These are phyloP conservation scores for Conticribra weissflogii DNA, from an alignment of 108 stramenopile species.

Conservation along the genomic window DNA sequence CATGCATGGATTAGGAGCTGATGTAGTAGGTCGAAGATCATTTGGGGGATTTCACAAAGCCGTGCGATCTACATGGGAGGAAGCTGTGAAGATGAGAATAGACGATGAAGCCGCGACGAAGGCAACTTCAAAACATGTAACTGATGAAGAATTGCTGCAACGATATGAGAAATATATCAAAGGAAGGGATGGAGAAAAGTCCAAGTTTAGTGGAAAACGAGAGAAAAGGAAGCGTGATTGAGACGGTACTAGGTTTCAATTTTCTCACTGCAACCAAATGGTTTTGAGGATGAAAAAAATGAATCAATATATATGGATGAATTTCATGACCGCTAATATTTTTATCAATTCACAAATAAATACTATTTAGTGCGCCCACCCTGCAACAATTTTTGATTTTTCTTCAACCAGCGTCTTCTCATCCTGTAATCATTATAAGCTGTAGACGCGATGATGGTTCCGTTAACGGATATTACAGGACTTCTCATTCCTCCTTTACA, in stretches of 20 bases:
- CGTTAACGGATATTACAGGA: conserved; percentile 72
- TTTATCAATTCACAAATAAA: no score
- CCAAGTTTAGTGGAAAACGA: conserved; percentile 10
- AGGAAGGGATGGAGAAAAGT: conserved; percentile 24
- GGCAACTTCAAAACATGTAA: conserved; percentile 39
- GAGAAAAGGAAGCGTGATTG: conserved; percentile 27
- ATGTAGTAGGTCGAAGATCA: conserved; percentile 76
- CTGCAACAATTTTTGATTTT: conserved; percentile 62
- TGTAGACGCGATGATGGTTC: conserved; percentile 55
- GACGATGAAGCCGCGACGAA: conserved; percentile 29
- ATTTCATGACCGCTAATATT: no score
- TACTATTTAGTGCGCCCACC: conserved; percentile 62
- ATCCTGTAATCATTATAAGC: conserved; percentile 73
- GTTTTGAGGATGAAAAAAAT: no score
- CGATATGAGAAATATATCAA: conserved; percentile 71
- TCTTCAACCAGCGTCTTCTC: conserved; percentile 66
- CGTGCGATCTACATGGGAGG: conserved; percentile 62
- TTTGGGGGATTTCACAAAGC: conserved; percentile 69
- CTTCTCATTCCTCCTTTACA: conserved; percentile 46
- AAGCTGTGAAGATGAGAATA: conserved; percentile 37
- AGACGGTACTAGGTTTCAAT: no score
- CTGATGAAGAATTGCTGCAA: conserved; percentile 76
- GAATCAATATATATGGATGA: neutral
- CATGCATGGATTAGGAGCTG: conserved; percentile 69
- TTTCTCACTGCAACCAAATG: no score